These are phyloP conservation scores for Chaetoscypha palmicola DNA, from an alignment of 2,329 filamentous ascomycete species.

Conservation along the genomic window DNA sequence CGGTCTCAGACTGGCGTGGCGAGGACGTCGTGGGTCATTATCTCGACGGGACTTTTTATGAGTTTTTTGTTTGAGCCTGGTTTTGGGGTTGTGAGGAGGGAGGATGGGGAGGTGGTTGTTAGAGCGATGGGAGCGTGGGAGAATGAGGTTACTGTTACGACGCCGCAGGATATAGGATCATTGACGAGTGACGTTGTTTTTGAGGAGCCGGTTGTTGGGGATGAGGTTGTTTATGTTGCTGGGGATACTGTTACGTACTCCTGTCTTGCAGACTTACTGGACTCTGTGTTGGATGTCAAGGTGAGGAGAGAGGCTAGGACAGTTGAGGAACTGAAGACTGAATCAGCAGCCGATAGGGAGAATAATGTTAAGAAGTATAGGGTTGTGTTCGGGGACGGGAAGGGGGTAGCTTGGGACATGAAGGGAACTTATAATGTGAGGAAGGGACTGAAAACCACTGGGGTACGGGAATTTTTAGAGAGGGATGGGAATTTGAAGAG, in stretches of 20 bases:
- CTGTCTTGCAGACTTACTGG: slow-evolving; percentile 46
- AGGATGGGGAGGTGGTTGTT: slow-evolving; percentile 41
- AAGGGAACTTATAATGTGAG: slow-evolving; percentile 45
- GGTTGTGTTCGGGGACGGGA: slow-evolving; percentile 51
- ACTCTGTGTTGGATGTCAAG: slow-evolving; percentile 34
- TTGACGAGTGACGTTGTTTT: slow-evolving; percentile 51
- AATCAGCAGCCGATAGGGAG: slow-evolving; percentile 40
- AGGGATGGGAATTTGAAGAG: not conserved
- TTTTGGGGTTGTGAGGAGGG: slow-evolving; percentile 56
- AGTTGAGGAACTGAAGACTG: slow-evolving; percentile 36
- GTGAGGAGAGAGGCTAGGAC: slow-evolving; percentile 47
- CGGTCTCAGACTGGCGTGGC: slow-evolving; percentile 35
- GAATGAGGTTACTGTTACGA: slow-evolving; percentile 55
- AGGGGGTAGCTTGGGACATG: slow-evolving; percentile 52
- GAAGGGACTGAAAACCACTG: slow-evolving; percentile 39
- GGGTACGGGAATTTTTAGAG: slow-evolving; percentile 34
- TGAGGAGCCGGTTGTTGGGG: slow-evolving; percentile 25
- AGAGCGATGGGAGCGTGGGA: slow-evolving; percentile 55
- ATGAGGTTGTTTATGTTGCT: slow-evolving; percentile 47
- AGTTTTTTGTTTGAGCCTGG: slow-evolving; percentile 58
- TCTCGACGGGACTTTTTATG: slow-evolving; percentile 65
- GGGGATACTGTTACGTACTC: slow-evolving; percentile 57
- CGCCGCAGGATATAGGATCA: slow-evolving; percentile 55
- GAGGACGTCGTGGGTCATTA: slow-evolving; percentile 56
- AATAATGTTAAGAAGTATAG: slow-evolving; percentile 52